A percentile compares a stretch with the other conserved stretches of the same genome.
These are phyloP conservation scores for Botrytis porri DNA, from an alignment of 2,329 filamentous ascomycete genomes.

Conservation along the genomic window DNA sequence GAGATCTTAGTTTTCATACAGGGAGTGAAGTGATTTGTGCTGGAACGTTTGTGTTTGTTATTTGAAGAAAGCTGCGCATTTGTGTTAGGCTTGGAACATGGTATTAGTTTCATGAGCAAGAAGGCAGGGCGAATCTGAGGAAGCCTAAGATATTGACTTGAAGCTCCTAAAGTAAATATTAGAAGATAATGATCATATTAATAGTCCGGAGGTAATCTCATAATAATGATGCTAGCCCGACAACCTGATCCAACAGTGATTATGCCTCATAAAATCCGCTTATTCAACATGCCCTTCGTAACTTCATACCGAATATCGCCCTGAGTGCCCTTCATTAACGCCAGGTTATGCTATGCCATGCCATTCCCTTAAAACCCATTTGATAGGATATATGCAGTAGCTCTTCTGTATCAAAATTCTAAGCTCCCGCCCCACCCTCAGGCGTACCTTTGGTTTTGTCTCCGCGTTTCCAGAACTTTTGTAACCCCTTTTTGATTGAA, in stretches of 20 bases:
- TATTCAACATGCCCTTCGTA: conserved; percentile 4
- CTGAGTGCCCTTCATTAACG: neutral
- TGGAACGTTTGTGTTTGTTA: no score
- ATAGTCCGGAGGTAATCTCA: neutral
- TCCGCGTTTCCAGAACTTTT: conserved; percentile 14
- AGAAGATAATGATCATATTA: neutral
- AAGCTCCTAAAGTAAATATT: neutral
- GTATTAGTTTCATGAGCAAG: neutral
- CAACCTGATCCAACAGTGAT: neutral
- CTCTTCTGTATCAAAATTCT: neutral
- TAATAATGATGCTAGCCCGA: neutral
- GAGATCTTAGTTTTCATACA: neutral
- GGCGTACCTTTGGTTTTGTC: neutral
- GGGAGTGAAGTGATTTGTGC: neutral
- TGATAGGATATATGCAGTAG: neutral
- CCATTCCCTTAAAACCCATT: neutral
- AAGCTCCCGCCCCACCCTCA: neutral
- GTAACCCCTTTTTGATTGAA: conserved; percentile 2
- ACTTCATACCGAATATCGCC: neutral
- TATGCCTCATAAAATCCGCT: neutral
- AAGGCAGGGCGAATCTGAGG: neutral
- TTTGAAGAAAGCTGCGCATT: neutral
- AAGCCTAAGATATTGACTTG: neutral
- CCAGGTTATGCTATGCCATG: conserved; percentile 1
- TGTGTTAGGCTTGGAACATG: neutral